Base-by-base conservation (phyloP, 1,284 basidiomycete species). In the Porodaedalea pini region DNA sequence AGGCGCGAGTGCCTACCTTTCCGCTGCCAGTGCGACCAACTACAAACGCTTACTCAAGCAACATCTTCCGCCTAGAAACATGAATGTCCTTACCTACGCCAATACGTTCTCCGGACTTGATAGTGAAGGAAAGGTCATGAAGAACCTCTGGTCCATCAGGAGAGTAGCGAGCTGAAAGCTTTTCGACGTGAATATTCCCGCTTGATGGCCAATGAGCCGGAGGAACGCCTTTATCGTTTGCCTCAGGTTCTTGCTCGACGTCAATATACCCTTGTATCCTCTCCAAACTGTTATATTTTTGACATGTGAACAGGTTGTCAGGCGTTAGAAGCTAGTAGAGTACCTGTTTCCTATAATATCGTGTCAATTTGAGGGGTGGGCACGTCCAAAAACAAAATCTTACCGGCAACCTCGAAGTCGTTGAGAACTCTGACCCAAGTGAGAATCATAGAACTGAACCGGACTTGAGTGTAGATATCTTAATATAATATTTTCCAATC, bases 1-100 rank as follows among this genome's bases (percentile, higher is more conserved):
- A 10, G n/a, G 44, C 37, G n/a, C 36, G 17, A 47, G 15, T 27
- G 15, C 54, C 25, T 56, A 79, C 80, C 73, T 91, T 90, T 50
- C 88, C 88, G 62, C 82, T 85, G 13, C 88, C 89, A 0, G 88
- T 90, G 36, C 88, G 75, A 19, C 88, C 88, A 19, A 86, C 83
- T 81, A 57, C 13, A 39, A 10, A 15, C 15, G 47, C 31, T 29
- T 48, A 17, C 3, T 36, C 17, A 7, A 19, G 29, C 8, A 54
- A 5, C 70, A 27, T 36, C 13, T 10, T 13, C 13, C 10, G 34
- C 25, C 13, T 15, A 31, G 11, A 10, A 8, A n/a, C 7, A 13
- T 21, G 32, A 36, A 6, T 34, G 7, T 34, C 13, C 64, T 36
- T 45, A 65, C 65, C 75, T 54, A 78, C 71, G 31, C 76, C 77